Evolutionary conservation across 164 flowering plant species (phyloP), one percentile per base, ranked within the genome.

Genomic region (Stephania yunnanensis): DNA sequence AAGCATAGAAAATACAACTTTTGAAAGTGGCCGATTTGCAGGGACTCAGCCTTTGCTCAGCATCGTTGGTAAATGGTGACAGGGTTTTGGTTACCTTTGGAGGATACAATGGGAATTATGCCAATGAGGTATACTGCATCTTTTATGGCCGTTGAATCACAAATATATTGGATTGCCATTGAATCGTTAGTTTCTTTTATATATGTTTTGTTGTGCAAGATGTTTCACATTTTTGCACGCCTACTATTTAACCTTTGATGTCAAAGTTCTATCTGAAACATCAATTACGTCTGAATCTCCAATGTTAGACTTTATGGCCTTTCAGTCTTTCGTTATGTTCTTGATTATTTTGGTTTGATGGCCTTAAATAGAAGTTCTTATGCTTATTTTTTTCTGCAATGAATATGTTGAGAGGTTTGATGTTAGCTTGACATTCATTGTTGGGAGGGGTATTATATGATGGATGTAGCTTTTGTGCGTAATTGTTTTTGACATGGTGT

Each of bases 21-120:
- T 46, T 70, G 29, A 15, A 63, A 29, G 65, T 71, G 80, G 36
- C 11, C 74, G 45, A 72, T 71, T 70, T 75, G 71, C 85, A 95
- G 99, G 99, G 99, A 13, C 87, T 93, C 76, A 92, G 87, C 77
- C 83, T 91, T 70, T 87, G 89, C 82, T 83, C 89, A 10, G 84
- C 90, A 25, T 20, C 77, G 5, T 61, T 61, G 50, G 76, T 89
- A 64, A 79, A 83, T 76, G 95, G 90, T 65, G 92, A 87, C 79
- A 86, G 80, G 74, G 75, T 84, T 79, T 87, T 93, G 83, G 81
- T 93, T 75, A 89, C 99, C 31, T 95, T 92, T 89, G 99, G 99
- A 71, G 99, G 99, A 79, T 95, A 95, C 81, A 90, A 92, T 81
- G 98, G 99, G 70, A 92, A 86, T 61, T 95, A 95, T 79, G 86